Evolutionary conservation across 257 asterid genomes (phyloP).

Genomic region (Scutellaria baicalensis): DNA sequence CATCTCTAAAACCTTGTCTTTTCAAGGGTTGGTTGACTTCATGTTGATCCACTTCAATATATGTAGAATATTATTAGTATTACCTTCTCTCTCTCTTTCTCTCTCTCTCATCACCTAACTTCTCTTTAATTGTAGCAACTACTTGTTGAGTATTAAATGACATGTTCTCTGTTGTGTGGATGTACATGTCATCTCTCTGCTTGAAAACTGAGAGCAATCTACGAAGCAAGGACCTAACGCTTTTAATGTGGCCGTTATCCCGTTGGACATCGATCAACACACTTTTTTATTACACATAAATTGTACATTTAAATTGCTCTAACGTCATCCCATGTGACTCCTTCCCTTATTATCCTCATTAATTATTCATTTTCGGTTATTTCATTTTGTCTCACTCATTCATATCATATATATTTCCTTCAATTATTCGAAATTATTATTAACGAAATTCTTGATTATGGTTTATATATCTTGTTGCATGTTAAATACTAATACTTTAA

Average conservation of each 20-base stretch:
- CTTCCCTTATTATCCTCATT: background rate
- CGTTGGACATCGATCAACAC: too few species aligned
- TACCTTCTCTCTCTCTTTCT: background rate
- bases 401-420: background rate
- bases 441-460: too few species aligned
- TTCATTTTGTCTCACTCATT: background rate
- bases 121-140: slow-evolving; percentile 22
- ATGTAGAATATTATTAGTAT: background rate
- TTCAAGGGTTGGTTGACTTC: slow-evolving; percentile 18
- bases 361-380: background rate
- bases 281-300: too few species aligned
- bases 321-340: background rate
- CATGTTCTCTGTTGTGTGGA: too few species aligned
- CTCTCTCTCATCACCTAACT: slow-evolving; percentile 14
- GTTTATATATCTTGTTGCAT: too few species aligned
- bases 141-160: slow-evolving; percentile 15
- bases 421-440: too few species aligned
- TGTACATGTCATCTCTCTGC: slow-evolving; percentile 11
- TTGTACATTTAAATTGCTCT: too few species aligned
- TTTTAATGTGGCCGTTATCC: slow-evolving; percentile 18
- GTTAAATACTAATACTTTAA: too few species aligned
- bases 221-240: slow-evolving; percentile 15
- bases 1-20: background rate
- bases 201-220: slow-evolving; percentile 8
- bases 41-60: background rate